A percentile compares a stretch with the other conserved stretches of the same genome.
phyloP scores from a whole-genome alignment of 192 early-diverging fungal genomes.

The Haplosporangium gracile region DNA sequence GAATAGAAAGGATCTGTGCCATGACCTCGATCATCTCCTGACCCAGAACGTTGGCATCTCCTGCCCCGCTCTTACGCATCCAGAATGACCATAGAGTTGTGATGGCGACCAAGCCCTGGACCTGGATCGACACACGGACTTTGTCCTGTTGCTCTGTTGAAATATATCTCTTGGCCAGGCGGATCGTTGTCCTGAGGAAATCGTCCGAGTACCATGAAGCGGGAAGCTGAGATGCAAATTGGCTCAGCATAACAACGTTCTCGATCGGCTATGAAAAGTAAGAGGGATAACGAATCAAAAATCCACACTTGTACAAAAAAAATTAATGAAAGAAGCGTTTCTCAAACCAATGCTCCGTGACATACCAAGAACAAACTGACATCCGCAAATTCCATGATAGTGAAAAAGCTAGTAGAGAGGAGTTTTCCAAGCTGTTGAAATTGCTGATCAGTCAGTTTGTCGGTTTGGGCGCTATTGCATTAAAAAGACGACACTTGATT shows the following conservation, averaged over 20 bases:
- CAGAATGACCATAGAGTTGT: constrained; percentile 45
- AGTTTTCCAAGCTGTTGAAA: constrained; percentile 47
- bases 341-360: not conserved
- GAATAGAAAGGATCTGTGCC: constrained; percentile 36
- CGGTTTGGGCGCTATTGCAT: constrained; percentile 9
- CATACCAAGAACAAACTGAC: constrained; percentile 40
- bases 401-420: constrained; percentile 44
- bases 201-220: constrained; percentile 50
- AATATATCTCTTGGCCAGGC: constrained; percentile 28
- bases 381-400: constrained; percentile 33
- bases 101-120: constrained; percentile 30
- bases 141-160: constrained; percentile 36
- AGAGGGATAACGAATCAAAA: not conserved
- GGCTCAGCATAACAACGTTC: constrained; percentile 34
- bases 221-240: constrained; percentile 35
- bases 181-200: constrained; percentile 36
- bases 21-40: constrained; percentile 47
- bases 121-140: constrained; percentile 34
- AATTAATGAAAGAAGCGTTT: not conserved
- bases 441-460: constrained; percentile 34
- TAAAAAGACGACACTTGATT: not conserved
- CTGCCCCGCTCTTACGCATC: constrained; percentile 51
- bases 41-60: constrained; percentile 40
- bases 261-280: constrained; percentile 22
- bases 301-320: not conserved